These are phyloP conservation scores for Globisporangium alternatum DNA, from an alignment of 352 stramenopile species.

Conservation along the genomic window DNA sequence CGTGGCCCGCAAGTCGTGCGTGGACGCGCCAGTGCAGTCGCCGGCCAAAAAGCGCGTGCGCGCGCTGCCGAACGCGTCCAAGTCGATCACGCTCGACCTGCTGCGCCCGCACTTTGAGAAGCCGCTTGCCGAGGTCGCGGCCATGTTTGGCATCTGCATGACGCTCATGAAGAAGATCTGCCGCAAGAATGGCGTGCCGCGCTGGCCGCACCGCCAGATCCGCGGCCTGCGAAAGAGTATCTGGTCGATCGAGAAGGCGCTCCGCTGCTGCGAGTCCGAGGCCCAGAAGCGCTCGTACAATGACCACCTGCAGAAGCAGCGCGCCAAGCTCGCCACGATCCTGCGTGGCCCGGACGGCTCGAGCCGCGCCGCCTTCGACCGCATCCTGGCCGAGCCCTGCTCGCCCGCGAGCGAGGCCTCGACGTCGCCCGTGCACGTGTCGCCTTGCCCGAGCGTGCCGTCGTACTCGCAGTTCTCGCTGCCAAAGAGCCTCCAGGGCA, in stretches of 20 bases:
- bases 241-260: conserved; percentile 76
- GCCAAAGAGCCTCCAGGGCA: background rate
- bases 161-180: conserved; percentile 87
- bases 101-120: conserved; percentile 75
- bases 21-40: conserved; percentile 23
- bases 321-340: conserved; percentile 67
- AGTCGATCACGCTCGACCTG: conserved; percentile 73
- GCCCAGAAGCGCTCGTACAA: conserved; percentile 63
- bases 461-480: conserved; percentile 15
- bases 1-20: conserved; percentile 1
- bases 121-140: conserved; percentile 65
- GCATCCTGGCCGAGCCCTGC: conserved; percentile 60
- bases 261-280: conserved; percentile 64
- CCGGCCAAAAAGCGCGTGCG: conserved; percentile 70
- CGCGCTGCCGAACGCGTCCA: conserved; percentile 70
- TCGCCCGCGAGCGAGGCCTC: conserved; percentile 44
- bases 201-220: conserved; percentile 76
- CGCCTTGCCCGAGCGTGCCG: conserved; percentile 8
- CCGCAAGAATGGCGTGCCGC: conserved; percentile 69
- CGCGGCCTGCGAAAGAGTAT: conserved; percentile 72
- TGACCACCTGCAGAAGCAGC: conserved; percentile 71
- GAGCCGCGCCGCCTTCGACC: conserved; percentile 56
- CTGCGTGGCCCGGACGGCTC: conserved; percentile 50
- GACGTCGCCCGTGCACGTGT: conserved; percentile 26
- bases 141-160: conserved; percentile 80